Evolutionary conservation across 2,329 filamentous ascomycete genomes (phyloP).

Genomic region (Madurella mycetomatis): DNA sequence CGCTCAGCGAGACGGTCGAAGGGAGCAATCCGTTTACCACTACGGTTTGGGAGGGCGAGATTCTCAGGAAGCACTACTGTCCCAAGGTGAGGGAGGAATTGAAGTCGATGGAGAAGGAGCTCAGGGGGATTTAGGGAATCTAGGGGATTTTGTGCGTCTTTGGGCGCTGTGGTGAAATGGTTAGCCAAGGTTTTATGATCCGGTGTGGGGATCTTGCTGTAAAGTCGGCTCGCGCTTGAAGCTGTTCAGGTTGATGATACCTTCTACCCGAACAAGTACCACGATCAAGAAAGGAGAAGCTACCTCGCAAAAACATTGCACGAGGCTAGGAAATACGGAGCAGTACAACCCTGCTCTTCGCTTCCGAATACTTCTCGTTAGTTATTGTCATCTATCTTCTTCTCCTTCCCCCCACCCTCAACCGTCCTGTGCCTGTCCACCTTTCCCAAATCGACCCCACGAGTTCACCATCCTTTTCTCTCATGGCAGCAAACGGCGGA

Average conservation of each 20-base stretch:
- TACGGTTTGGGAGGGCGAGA: slow-evolving; percentile 90
- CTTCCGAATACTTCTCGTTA: too few relatives aligned
- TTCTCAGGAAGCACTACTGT: slow-evolving; percentile 79
- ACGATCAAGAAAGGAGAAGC: too few relatives aligned
- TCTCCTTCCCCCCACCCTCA: too few relatives aligned
- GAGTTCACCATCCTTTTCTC: neutral
- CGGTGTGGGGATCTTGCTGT: too few relatives aligned
- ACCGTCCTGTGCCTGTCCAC: neutral
- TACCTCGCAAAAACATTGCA: too few relatives aligned
- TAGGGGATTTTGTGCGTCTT: too few relatives aligned
- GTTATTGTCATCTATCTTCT: too few relatives aligned
- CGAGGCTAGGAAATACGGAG: too few relatives aligned
- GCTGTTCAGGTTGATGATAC: too few relatives aligned
- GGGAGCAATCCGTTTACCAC: slow-evolving; percentile 85
- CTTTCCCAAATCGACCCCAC: neutral
- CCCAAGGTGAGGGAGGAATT: slow-evolving; percentile 77
- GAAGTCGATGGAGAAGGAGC: slow-evolving; percentile 62
- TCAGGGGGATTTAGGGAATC: slow-evolving; percentile 31
- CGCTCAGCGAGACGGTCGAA: slow-evolving; percentile 69
- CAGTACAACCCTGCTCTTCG: too few relatives aligned
- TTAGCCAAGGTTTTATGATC: neutral
- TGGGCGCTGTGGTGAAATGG: neutral
- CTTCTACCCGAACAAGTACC: too few relatives aligned
- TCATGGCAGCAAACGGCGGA: neutral
- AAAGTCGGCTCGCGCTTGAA: too few relatives aligned